Conservation (phyloP, 106 monocot species). For the Allium fistulosum region DNA sequence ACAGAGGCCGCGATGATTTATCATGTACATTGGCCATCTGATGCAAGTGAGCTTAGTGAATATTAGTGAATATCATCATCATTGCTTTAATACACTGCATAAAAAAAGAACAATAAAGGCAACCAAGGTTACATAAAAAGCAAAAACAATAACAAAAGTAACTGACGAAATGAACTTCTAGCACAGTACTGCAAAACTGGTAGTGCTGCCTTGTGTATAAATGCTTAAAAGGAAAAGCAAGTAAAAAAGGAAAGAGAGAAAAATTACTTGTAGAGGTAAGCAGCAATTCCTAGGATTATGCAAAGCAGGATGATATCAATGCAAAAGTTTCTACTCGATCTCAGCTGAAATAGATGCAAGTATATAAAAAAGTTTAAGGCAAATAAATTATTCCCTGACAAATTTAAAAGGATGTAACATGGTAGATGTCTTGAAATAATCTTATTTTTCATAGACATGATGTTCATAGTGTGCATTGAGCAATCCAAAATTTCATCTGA, state of each 20-base stretch:
- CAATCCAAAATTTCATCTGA: too few relatives aligned
- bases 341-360: conserved; percentile 47
- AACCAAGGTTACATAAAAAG: background rate
- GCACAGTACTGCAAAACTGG: background rate
- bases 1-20: background rate
- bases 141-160: background rate
- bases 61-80: background rate
- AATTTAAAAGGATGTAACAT: too few relatives aligned
- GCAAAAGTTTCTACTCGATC: conserved; percentile 93
- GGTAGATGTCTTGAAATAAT: too few relatives aligned
- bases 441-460: too few relatives aligned
- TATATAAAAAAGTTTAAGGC: conserved; percentile 1
- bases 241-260: background rate
- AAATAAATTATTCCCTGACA: too few relatives aligned
- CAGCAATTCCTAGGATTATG: conserved; percentile 85
- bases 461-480: too few relatives aligned
- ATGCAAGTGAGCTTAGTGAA: background rate
- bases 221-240: background rate
- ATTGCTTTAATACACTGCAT: conserved; percentile 10
- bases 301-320: conserved; percentile 85
- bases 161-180: background rate
- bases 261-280: conserved; percentile 89
- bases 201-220: background rate
- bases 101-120: background rate
- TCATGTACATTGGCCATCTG: background rate